These are phyloP conservation scores for Raffaelea ambrosiae DNA, from an alignment of 2,329 filamentous ascomycete genomes.

Conservation along the genomic window DNA sequence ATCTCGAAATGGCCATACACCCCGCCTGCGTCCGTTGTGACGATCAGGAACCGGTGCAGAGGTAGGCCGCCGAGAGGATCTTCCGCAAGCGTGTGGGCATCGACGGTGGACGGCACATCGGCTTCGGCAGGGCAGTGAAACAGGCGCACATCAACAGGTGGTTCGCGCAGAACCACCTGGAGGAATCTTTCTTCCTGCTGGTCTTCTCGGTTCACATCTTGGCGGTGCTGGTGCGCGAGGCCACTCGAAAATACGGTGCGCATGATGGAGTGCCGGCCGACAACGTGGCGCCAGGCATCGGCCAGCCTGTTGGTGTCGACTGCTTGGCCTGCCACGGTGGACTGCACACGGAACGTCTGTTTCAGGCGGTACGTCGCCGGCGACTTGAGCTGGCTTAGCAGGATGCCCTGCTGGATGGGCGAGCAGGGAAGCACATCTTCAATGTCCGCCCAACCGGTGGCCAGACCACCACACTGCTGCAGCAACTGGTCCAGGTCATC, in stretches of 20 bases:
- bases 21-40: neutral
- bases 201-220: no score
- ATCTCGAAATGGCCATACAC: neutral
- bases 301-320: constrained; percentile 10
- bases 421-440: constrained; percentile 31
- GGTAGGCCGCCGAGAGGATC: neutral
- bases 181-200: no score
- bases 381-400: constrained; percentile 5
- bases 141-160: no score
- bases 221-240: neutral
- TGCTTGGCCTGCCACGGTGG: no score
- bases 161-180: neutral
- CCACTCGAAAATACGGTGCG: constrained; percentile 36
- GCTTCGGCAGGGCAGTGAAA: neutral
- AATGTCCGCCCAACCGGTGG: no score
- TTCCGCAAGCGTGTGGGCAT: neutral
- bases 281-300: constrained; percentile 39
- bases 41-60: neutral
- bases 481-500: no score
- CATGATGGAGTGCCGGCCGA: constrained; percentile 34
- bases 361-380: constrained; percentile 29
- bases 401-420: constrained; percentile 19
- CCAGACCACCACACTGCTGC: no score
- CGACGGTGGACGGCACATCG: neutral
- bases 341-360: neutral